phyloP scores from a whole-genome alignment of 768 basidiomycete species.

The Leccinum broughii region DNA sequence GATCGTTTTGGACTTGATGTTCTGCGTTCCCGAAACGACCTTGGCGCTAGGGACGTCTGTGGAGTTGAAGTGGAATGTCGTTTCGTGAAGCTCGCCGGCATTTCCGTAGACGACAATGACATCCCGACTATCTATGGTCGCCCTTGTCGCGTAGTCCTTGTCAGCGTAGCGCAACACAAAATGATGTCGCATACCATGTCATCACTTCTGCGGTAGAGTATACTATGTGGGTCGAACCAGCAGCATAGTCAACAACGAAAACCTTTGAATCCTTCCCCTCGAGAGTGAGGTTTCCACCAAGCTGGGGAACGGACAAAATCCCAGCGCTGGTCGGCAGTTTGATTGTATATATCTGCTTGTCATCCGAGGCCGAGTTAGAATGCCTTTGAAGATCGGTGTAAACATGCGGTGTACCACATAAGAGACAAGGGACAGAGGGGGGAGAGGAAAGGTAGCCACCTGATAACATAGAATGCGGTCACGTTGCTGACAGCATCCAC shows the following conservation, averaged over 20 bases:
- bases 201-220: constrained; percentile 53
- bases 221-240: constrained; percentile 43
- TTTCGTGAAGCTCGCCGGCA: constrained; percentile 49
- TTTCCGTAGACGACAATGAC: constrained; percentile 50
- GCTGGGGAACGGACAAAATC: constrained; percentile 40
- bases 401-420: not conserved
- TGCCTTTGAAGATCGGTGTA: constrained; percentile 16
- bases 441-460: constrained; percentile 3
- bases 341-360: constrained; percentile 34
- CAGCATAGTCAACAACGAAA: constrained; percentile 49
- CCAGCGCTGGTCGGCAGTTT: constrained; percentile 49
- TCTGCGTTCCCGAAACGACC: constrained; percentile 26
- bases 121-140: constrained; percentile 48
- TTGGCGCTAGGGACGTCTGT: constrained; percentile 22
- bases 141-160: constrained; percentile 32
- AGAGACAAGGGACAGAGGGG: not conserved
- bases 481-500: constrained; percentile 48
- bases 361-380: constrained; percentile 13
- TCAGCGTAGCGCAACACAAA: not conserved
- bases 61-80: constrained; percentile 42
- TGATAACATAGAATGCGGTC: constrained; percentile 47
- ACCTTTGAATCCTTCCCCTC: constrained; percentile 55
- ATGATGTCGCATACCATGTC: constrained; percentile 39
- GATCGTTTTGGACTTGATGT: constrained; percentile 39
- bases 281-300: constrained; percentile 45